phyloP scores from a whole-genome alignment of 345 rosid species.

The Zanthoxylum bungeanum region DNA sequence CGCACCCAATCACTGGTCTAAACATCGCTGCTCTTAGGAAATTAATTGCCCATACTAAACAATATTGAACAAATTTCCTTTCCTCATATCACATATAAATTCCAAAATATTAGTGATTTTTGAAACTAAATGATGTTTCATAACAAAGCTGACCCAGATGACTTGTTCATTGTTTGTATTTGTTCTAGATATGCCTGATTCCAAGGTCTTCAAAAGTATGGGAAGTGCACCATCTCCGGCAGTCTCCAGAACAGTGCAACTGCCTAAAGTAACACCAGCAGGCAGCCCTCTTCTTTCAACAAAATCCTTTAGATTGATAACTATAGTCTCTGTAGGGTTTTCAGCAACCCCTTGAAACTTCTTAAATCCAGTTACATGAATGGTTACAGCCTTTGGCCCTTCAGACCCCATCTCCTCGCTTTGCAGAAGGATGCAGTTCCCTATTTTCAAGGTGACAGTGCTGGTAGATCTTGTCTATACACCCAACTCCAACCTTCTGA shows the following conservation, averaged over 20 bases:
- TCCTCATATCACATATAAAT: not conserved
- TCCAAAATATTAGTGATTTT: not conserved
- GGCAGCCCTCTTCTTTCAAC: conserved; percentile 54
- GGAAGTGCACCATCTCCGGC: conserved; percentile 74
- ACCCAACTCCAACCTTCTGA: not conserved
- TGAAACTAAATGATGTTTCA: conserved; percentile 2
- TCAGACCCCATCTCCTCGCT: conserved; percentile 67
- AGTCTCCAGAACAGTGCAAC: conserved; percentile 65
- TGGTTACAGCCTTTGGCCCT: conserved; percentile 55
- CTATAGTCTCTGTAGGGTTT: conserved; percentile 78
- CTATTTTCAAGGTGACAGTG: conserved; percentile 24
- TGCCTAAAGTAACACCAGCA: conserved; percentile 63
- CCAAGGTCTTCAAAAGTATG: conserved; percentile 50
- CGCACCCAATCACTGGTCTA: too few relatives aligned
- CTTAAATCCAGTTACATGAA: conserved; percentile 81
- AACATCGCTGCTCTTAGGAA: not conserved
- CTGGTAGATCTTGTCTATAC: conserved; percentile 4
- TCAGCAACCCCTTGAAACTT: conserved; percentile 68
- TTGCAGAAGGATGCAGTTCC: conserved; percentile 31
- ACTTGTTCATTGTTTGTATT: conserved; percentile 38
- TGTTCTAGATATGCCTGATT: conserved; percentile 40
- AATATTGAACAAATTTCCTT: not conserved
- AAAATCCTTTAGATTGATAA: conserved; percentile 48
- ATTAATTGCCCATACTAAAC: not conserved
- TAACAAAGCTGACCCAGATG: conserved; percentile 57